A percentile compares a stretch with the other conserved stretches of the same genome.
These are phyloP conservation scores for Solanum piurae DNA, from an alignment of 257 asterid genomes.

Conservation along the genomic window DNA sequence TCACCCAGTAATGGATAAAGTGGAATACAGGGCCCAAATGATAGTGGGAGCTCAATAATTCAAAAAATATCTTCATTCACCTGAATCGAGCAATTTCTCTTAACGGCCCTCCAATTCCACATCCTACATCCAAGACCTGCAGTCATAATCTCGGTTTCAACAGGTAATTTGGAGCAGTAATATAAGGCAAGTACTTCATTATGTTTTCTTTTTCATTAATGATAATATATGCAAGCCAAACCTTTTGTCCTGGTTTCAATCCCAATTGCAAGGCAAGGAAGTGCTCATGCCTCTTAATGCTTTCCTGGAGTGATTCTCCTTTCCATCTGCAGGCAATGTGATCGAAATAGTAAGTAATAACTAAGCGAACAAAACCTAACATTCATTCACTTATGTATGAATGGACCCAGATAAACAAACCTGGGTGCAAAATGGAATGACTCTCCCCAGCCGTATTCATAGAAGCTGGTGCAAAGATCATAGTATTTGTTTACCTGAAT, in stretches of 20 bases:
- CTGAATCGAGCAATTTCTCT: conserved; percentile 95
- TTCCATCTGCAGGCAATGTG: conserved; percentile 47
- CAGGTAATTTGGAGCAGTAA: neutral
- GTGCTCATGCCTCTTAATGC: conserved; percentile 92
- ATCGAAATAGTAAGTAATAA: neutral
- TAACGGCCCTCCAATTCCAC: conserved; percentile 98
- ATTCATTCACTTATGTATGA: neutral
- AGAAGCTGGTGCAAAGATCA: conserved; percentile 97
- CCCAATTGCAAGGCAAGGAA: conserved; percentile 88
- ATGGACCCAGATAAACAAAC: conserved; percentile 16
- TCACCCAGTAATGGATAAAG: neutral
- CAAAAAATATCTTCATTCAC: conserved; percentile 15
- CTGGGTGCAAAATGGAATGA: conserved; percentile 98
- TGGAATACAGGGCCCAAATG: neutral
- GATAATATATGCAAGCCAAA: conserved; percentile 3
- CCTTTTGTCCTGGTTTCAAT: conserved; percentile 87
- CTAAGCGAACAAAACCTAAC: neutral
- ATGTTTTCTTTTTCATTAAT: neutral
- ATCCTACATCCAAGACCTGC: conserved; percentile 96
- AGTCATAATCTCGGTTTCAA: neutral
- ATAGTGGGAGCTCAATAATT: neutral
- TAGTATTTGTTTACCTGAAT: conserved; percentile 92
- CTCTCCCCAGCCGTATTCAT: conserved; percentile 99
- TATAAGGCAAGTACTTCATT: neutral
- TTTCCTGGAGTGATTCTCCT: conserved; percentile 89